A percentile compares a stretch with the other conserved stretches of the same genome.
Conservation (phyloP, 2,329 filamentous ascomycete species). For the Macrophomina pseudophaseolina region DNA sequence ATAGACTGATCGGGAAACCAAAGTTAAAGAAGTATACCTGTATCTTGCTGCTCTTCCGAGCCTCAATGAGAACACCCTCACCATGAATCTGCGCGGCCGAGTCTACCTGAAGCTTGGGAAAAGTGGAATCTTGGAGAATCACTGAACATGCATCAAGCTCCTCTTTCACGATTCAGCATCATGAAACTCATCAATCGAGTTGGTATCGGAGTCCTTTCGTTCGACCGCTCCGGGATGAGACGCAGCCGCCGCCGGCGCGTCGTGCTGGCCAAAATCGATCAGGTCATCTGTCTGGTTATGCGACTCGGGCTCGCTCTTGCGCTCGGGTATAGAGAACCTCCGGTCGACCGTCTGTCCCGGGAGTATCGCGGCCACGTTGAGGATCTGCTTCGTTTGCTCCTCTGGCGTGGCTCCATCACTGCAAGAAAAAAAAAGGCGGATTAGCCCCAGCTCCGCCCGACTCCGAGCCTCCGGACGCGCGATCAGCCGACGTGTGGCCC, state of each 20-base stretch:
- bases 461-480: not conserved
- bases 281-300: constrained; percentile 47
- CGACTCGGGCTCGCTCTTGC: constrained; percentile 36
- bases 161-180: constrained; percentile 49
- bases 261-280: constrained; percentile 63
- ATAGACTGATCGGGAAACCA: constrained; percentile 13
- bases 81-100: not conserved
- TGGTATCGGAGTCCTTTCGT: constrained; percentile 49
- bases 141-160: not conserved
- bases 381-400: constrained; percentile 78
- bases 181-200: constrained; percentile 53
- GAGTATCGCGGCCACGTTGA: constrained; percentile 84
- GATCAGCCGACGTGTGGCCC: not conserved
- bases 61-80: not conserved
- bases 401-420: constrained; percentile 70
- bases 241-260: constrained; percentile 30
- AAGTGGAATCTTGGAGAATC: constrained; percentile 14
- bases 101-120: constrained; percentile 12
- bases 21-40: constrained; percentile 24
- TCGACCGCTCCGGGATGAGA: constrained; percentile 30
- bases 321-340: constrained; percentile 63
- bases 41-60: not conserved
- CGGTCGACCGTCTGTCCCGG: constrained; percentile 67
- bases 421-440: constrained; percentile 27
- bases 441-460: not conserved